Evolutionary conservation across 495 filamentous ascomycete species (phyloP).

Genomic region (Lepraria neglecta): DNA sequence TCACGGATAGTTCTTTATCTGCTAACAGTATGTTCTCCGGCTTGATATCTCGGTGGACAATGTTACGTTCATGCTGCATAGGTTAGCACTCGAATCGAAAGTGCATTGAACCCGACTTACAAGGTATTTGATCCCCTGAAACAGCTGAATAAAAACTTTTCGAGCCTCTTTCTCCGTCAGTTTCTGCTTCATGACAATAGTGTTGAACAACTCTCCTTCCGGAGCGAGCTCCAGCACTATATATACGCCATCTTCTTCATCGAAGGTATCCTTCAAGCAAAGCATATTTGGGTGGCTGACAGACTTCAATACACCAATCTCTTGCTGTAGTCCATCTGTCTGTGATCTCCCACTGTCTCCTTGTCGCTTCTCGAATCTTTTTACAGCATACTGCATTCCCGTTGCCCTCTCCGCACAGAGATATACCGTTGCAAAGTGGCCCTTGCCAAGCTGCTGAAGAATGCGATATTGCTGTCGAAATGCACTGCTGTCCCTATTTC

Average conservation of each 20-base stretch:
- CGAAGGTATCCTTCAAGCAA: constrained; percentile 91
- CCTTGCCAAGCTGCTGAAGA: constrained; percentile 83
- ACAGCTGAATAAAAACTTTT: constrained; percentile 84
- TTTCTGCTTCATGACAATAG: constrained; percentile 82
- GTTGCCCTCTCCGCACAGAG: constrained; percentile 79
- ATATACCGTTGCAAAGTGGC: constrained; percentile 94
- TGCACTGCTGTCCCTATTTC: constrained; percentile 59
- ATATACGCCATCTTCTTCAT: constrained; percentile 85
- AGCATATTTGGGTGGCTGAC: constrained; percentile 94
- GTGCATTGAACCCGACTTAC: constrained; percentile 45
- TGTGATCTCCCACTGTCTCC: constrained; percentile 75
- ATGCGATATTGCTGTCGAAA: constrained; percentile 85
- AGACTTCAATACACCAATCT: constrained; percentile 92
- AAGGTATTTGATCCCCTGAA: constrained; percentile 90
- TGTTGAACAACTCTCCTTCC: constrained; percentile 92
- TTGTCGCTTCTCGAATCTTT: constrained; percentile 79
- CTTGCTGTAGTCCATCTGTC: constrained; percentile 80
- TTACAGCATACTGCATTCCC: constrained; percentile 82
- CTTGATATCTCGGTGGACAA: constrained; percentile 98
- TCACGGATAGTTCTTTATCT: constrained; percentile 77
- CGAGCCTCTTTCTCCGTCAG: constrained; percentile 76
- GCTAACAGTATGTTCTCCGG: constrained; percentile 93
- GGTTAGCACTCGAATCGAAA: constrained; percentile 33
- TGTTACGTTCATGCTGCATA: constrained; percentile 84
- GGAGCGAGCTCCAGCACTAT: constrained; percentile 85